Evolutionary conservation across 139 green algal species (phyloP).

Genomic region (Penium margaritaceum): DNA sequence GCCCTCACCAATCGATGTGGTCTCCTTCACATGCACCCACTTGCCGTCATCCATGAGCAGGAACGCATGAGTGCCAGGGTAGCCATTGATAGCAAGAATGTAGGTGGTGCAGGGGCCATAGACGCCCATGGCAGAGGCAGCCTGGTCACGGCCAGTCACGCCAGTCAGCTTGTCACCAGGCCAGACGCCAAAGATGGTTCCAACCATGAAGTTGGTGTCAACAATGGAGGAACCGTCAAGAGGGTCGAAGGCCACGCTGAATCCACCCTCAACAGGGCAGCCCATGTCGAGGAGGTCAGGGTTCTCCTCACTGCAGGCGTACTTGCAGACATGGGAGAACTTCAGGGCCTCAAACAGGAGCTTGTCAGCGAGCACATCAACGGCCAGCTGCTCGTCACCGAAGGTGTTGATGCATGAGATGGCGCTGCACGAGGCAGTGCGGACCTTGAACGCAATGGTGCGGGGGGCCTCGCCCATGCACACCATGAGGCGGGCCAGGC

Average conservation of each 20-base stretch:
- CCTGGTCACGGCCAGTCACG: conserved; percentile 52
- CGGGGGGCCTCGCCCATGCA: conserved; percentile 40
- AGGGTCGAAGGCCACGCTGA: conserved; percentile 56
- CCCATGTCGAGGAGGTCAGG: conserved; percentile 48
- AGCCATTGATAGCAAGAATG: conserved; percentile 43
- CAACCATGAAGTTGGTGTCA: conserved; percentile 59
- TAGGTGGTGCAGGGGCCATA: conserved; percentile 58
- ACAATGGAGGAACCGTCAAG: conserved; percentile 57
- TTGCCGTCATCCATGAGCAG: conserved; percentile 52
- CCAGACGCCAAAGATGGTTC: conserved; percentile 58
- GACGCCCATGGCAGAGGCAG: conserved; percentile 49
- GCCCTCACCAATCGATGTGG: conserved; percentile 46
- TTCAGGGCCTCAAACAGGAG: conserved; percentile 42
- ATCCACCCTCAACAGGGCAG: conserved; percentile 41
- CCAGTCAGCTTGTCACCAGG: conserved; percentile 48
- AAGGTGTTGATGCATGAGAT: conserved; percentile 54
- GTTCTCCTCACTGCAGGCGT: conserved; percentile 44
- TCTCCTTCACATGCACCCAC: conserved; percentile 47
- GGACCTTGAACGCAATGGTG: conserved; percentile 46
- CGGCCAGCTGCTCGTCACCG: conserved; percentile 57
- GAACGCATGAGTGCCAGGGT: conserved; percentile 46
- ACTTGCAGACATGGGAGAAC: conserved; percentile 50
- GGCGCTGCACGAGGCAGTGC: conserved; percentile 40
- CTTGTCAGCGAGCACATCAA: conserved; percentile 55
- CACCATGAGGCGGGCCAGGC: conserved; percentile 36